A percentile compares a stretch with the other conserved stretches of the same genome.
Conservation (phyloP, 805 yeast genomes). For the Saturnispora saitoi region DNA sequence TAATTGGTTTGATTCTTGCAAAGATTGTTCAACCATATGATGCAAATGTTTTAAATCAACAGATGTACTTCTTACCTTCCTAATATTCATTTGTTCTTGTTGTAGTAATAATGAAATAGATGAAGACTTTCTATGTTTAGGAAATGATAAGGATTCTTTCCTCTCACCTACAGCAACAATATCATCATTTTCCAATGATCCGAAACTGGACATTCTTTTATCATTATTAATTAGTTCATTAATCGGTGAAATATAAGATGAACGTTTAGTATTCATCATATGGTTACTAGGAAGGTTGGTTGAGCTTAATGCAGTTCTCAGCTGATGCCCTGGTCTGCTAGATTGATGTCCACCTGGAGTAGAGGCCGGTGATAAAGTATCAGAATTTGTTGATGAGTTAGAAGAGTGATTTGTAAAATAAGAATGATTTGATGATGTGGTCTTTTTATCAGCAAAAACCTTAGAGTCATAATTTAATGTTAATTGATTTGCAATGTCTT, state of each 20-base stretch:
- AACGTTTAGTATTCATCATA: constrained; percentile 9
- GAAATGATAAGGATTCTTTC: not conserved
- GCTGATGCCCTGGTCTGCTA: constrained; percentile 16
- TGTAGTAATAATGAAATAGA: constrained; percentile 1
- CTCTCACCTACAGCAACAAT: not conserved
- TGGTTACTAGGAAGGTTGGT: not conserved
- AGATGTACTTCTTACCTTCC: constrained; percentile 6
- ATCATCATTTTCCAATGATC: not conserved
- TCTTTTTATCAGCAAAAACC: constrained; percentile 9
- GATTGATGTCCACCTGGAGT: not conserved
- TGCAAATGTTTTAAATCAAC: constrained; percentile 12
- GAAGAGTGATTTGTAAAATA: constrained; percentile 11
- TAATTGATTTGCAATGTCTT: constrained; percentile 1
- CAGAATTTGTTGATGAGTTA: constrained; percentile 7
- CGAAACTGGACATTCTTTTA: not conserved
- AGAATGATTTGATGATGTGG: constrained; percentile 8
- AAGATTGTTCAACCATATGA: constrained; percentile 11
- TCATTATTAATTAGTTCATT: constrained; percentile 16
- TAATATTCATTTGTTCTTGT: not conserved
- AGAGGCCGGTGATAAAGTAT: not conserved
- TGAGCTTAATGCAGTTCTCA: constrained; percentile 15
- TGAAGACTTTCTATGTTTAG: not conserved
- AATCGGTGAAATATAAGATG: constrained; percentile 24
- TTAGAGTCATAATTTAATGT: constrained; percentile 13
- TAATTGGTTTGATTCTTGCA: not conserved